These are phyloP conservation scores for Dalbergia cultrata DNA, from an alignment of 306 rosid genomes.

Conservation along the genomic window DNA sequence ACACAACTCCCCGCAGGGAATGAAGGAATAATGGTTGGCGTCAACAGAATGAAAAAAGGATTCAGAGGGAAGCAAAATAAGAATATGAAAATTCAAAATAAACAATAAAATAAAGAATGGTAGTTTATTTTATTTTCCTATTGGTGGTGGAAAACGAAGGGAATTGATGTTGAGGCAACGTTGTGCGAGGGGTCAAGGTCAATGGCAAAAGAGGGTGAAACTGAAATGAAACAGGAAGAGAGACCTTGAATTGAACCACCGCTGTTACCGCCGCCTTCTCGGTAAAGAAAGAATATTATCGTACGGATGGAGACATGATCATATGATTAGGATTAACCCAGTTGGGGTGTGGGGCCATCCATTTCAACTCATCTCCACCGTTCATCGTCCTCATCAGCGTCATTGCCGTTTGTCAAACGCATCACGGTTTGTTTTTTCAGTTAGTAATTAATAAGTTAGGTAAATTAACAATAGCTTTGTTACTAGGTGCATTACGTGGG, in stretches of 20 bases:
- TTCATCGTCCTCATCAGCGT: not conserved
- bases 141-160: conserved; percentile 23
- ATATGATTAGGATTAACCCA: no score
- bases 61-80: conserved; percentile 10
- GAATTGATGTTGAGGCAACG: not conserved
- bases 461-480: no score
- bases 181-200: not conserved
- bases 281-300: not conserved
- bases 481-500: no score
- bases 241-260: not conserved
- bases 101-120: not conserved
- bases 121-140: not conserved
- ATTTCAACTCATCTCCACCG: not conserved
- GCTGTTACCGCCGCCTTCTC: not conserved
- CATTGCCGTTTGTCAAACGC: not conserved
- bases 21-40: not conserved
- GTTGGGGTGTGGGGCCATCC: not conserved
- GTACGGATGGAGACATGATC: not conserved
- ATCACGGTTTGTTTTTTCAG: not conserved
- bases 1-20: not conserved
- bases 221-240: not conserved
- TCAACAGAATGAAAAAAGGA: conserved; percentile 18
- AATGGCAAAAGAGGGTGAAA: not conserved
- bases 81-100: not conserved
- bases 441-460: no score